phyloP scores from a whole-genome alignment of 106 monocot genomes.

The Dioscorea zingiberensis region DNA sequence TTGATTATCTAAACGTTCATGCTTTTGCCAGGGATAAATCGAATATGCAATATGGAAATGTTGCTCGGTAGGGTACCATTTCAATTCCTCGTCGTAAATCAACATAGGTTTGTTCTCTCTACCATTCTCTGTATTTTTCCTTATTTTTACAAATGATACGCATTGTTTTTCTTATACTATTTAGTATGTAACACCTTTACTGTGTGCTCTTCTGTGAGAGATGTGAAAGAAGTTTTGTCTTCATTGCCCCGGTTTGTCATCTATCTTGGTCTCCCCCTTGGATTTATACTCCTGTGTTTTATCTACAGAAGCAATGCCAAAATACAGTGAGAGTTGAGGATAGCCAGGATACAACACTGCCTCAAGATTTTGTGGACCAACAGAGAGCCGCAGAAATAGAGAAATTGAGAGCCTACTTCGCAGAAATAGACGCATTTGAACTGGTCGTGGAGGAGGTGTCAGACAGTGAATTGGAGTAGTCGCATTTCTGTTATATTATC shows the following conservation, averaged over 20 bases:
- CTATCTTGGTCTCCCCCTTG: no score
- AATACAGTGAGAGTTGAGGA: not conserved
- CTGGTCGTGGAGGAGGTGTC: conserved; percentile 11
- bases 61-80: not conserved
- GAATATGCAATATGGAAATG: not conserved
- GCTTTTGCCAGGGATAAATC: not conserved
- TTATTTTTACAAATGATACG: no score
- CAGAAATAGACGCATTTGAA: conserved; percentile 7
- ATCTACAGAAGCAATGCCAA: not conserved
- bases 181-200: no score
- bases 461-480: conserved; percentile 5
- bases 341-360: not conserved
- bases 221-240: no score
- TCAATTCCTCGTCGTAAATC: not conserved
- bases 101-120: not conserved
- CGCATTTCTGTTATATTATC: no score
- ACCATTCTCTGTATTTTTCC: no score
- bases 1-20: no score
- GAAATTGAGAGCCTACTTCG: conserved; percentile 12
- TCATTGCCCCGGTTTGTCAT: no score
- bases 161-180: no score
- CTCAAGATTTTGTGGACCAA: conserved; percentile 5
- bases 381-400: no score
- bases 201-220: no score
- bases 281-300: no score